phyloP scores from a whole-genome alignment of 2,329 filamentous ascomycete species.

The Aspergillus spinulosporus region DNA sequence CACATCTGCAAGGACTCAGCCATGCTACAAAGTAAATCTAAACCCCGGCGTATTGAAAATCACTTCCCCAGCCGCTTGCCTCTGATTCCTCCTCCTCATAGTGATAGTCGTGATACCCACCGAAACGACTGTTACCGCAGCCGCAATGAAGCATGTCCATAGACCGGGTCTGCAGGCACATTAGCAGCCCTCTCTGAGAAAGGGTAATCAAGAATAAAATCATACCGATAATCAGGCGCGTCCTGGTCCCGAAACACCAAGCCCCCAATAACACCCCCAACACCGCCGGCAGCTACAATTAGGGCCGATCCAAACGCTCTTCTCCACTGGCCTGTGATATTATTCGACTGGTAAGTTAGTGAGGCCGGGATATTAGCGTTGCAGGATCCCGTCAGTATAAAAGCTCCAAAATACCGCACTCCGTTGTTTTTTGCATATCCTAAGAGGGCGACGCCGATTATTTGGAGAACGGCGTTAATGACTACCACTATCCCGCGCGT shows the following conservation, averaged over 20 bases:
- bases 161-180: slow-evolving; percentile 10
- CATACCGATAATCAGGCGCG: slow-evolving; percentile 15
- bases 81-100: slow-evolving; percentile 9
- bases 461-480: slow-evolving; percentile 10
- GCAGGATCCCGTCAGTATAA: slow-evolving; percentile 4
- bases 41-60: slow-evolving; percentile 14
- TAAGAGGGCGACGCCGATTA: slow-evolving; percentile 7
- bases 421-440: slow-evolving; percentile 8
- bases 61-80: slow-evolving; percentile 3
- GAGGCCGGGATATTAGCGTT: slow-evolving; percentile 3
- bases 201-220: not conserved
- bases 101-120: slow-evolving; percentile 11
- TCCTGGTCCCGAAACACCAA: slow-evolving; percentile 18
- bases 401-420: slow-evolving; percentile 12
- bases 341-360: slow-evolving; percentile 21
- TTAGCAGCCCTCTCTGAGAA: not conserved
- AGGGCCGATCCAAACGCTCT: slow-evolving; percentile 21
- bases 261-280: slow-evolving; percentile 17
- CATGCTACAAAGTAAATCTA: slow-evolving; percentile 12
- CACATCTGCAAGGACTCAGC: too few species aligned
- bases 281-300: slow-evolving; percentile 17
- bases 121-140: slow-evolving; percentile 10
- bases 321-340: slow-evolving; percentile 23
- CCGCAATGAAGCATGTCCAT: slow-evolving; percentile 12
- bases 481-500: slow-evolving; percentile 8